A percentile compares a stretch with the other conserved stretches of the same genome.
Evolutionary conservation across 2,329 filamentous ascomycete species (phyloP).

Genomic region (Coleophoma eucalyptorum): DNA sequence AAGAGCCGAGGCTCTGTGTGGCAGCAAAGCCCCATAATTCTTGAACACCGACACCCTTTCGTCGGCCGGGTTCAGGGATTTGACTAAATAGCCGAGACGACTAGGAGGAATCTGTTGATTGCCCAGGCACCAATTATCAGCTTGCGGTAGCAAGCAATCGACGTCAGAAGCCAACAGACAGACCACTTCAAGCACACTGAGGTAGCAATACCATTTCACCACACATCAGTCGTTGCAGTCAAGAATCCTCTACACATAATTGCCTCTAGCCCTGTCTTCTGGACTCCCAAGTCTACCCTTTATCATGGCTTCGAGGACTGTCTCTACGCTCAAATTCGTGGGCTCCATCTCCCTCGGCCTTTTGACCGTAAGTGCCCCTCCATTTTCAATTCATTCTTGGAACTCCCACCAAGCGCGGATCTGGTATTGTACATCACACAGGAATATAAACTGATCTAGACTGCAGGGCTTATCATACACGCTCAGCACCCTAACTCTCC

Average conservation of each 20-base stretch:
- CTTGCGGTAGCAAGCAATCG: not conserved
- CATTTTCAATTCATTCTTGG: not conserved
- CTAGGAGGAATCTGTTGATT: not conserved
- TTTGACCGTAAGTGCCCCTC: conserved; percentile 65
- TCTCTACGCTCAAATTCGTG: conserved; percentile 86
- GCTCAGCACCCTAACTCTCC: conserved; percentile 72
- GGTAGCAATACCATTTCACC: not conserved
- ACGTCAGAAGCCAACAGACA: not conserved
- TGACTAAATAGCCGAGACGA: not conserved
- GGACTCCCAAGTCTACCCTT: too few species aligned
- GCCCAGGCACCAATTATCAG: conserved; percentile 5
- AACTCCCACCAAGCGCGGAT: too few species aligned
- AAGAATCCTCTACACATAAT: too few species aligned
- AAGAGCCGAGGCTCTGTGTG: not conserved
- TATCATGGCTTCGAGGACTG: conserved; percentile 60
- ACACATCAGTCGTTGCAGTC: conserved; percentile 19
- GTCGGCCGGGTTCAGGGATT: not conserved
- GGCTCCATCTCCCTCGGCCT: conserved; percentile 87
- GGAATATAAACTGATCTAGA: too few species aligned
- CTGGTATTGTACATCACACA: too few species aligned
- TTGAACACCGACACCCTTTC: not conserved
- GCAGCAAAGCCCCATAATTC: not conserved
- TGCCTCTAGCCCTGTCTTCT: too few species aligned
- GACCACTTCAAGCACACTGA: not conserved
- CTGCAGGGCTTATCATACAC: conserved; percentile 83